phyloP scores from a whole-genome alignment of 2,329 filamentous ascomycete species.

The Hypocreales sp. region DNA sequence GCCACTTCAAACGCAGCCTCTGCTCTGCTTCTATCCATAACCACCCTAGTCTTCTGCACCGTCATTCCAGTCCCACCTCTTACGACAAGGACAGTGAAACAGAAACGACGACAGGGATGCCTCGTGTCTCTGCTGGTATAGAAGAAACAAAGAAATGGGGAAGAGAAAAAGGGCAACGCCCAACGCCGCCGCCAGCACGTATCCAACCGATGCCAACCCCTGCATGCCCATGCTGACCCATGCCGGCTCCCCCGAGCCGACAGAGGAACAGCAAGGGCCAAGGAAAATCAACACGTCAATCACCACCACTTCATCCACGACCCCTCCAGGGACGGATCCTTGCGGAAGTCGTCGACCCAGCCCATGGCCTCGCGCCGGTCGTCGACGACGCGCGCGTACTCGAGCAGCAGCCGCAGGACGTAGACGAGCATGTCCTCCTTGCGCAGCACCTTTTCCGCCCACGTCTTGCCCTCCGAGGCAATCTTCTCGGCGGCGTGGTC shows the following conservation, averaged over 20 bases:
- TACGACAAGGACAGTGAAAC: neutral
- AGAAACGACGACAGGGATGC: neutral
- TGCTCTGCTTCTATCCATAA: too few species aligned
- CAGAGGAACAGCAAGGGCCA: neutral
- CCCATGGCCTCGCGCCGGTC: constrained; percentile 36
- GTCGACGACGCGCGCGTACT: constrained; percentile 42
- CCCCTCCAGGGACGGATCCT: constrained; percentile 15
- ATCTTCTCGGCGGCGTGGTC: constrained; percentile 49
- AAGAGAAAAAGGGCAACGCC: too few species aligned
- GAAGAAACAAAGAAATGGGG: neutral
- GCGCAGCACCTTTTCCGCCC: constrained; percentile 53
- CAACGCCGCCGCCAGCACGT: constrained; percentile 2
- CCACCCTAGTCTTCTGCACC: too few species aligned
- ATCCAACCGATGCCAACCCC: constrained; percentile 2
- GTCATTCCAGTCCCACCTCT: too few species aligned
- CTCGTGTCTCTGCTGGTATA: neutral
- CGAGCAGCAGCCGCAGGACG: constrained; percentile 45
- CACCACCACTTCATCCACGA: constrained; percentile 13
- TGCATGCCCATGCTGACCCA: too few species aligned
- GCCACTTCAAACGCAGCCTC: too few species aligned
- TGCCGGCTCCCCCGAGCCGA: too few species aligned
- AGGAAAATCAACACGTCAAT: neutral
- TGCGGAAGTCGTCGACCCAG: constrained; percentile 34
- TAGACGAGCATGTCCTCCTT: constrained; percentile 64
- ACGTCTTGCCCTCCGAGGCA: constrained; percentile 47